A percentile compares a stretch with the other conserved stretches of the same genome.
phyloP scores from a whole-genome alignment of 352 stramenopile genomes.

The Globisporangium lucens region DNA sequence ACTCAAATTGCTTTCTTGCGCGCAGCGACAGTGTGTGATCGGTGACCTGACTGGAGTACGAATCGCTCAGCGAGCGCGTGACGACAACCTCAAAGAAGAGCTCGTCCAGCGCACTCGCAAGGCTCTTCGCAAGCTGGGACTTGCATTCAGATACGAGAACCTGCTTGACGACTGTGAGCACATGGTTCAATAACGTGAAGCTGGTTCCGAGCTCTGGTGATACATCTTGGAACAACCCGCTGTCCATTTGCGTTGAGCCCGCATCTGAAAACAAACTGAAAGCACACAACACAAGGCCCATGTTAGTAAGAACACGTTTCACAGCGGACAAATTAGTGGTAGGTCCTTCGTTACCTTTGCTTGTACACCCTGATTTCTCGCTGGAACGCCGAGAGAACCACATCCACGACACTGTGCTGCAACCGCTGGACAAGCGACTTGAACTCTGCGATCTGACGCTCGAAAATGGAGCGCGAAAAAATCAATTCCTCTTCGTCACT shows the following conservation, averaged over 20 bases:
- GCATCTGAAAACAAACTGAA: conserved; percentile 7
- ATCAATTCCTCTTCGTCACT: conserved; percentile 50
- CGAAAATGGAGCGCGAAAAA: conserved; percentile 75
- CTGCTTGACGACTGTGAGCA: conserved; percentile 25
- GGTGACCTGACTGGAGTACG: conserved; percentile 4
- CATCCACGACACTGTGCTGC: conserved; percentile 26
- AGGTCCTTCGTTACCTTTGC: conserved; percentile 25
- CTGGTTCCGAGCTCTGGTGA: conserved; percentile 35
- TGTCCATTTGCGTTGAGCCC: not conserved
- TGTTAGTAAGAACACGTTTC: not conserved
- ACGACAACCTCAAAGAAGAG: conserved; percentile 23
- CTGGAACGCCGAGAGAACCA: conserved; percentile 22
- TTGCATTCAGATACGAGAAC: conserved; percentile 27
- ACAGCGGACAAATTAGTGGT: conserved; percentile 21
- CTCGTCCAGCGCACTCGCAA: conserved; percentile 35
- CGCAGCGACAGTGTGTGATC: conserved; percentile 16
- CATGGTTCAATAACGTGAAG: conserved; percentile 26
- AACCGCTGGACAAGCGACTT: conserved; percentile 31
- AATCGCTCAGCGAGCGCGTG: conserved; percentile 17
- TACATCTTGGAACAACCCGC: conserved; percentile 13
- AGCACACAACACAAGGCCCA: not conserved
- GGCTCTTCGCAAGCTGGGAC: conserved; percentile 29
- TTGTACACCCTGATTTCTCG: conserved; percentile 28
- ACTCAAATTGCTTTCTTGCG: conserved; percentile 35
- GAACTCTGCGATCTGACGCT: conserved; percentile 51